Conservation (phyloP, 352 stramenopile species). For the Phytophthora idaei region DNA sequence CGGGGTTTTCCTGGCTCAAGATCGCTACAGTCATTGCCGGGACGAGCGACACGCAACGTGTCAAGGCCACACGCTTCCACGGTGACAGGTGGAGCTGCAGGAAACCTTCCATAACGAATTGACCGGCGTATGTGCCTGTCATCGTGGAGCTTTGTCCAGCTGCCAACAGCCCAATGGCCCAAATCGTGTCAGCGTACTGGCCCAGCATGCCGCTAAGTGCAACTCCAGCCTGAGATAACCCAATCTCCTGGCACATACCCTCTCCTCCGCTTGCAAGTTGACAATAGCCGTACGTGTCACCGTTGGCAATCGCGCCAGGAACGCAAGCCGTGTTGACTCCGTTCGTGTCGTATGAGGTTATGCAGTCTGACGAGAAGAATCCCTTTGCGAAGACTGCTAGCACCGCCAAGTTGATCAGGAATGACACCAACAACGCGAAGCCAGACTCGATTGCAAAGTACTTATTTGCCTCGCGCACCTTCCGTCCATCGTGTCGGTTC, state of each 20-base stretch:
- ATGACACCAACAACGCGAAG: slow-evolving; percentile 92
- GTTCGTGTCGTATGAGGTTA: slow-evolving; percentile 45
- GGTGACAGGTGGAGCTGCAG: slow-evolving; percentile 90
- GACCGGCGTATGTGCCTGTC: slow-evolving; percentile 96
- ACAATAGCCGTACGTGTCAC: slow-evolving; percentile 58
- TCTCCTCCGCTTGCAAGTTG: slow-evolving; percentile 58
- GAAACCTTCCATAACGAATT: slow-evolving; percentile 98
- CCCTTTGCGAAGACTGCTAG: slow-evolving; percentile 92
- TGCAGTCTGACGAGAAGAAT: slow-evolving; percentile 89
- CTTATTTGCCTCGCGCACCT: slow-evolving; percentile 89
- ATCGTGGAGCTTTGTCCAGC: slow-evolving; percentile 96
- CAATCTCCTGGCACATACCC: slow-evolving; percentile 88
- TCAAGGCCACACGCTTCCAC: slow-evolving; percentile 83
- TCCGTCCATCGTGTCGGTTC: slow-evolving; percentile 57
- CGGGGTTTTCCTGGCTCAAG: slow-evolving; percentile 79
- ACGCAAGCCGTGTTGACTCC: slow-evolving; percentile 82
- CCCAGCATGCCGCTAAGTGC: slow-evolving; percentile 87
- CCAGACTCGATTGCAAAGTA: slow-evolving; percentile 95
- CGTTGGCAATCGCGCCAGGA: slow-evolving; percentile 50
- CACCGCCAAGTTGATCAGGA: slow-evolving; percentile 96
- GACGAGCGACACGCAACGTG: slow-evolving; percentile 91
- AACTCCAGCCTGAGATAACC: slow-evolving; percentile 81
- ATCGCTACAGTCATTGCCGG: slow-evolving; percentile 89
- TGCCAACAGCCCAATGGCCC: slow-evolving; percentile 94
- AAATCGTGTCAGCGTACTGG: slow-evolving; percentile 87